Base-by-base conservation (phyloP, 75 land plant species). In the Adiantum capillusveneris region DNA sequence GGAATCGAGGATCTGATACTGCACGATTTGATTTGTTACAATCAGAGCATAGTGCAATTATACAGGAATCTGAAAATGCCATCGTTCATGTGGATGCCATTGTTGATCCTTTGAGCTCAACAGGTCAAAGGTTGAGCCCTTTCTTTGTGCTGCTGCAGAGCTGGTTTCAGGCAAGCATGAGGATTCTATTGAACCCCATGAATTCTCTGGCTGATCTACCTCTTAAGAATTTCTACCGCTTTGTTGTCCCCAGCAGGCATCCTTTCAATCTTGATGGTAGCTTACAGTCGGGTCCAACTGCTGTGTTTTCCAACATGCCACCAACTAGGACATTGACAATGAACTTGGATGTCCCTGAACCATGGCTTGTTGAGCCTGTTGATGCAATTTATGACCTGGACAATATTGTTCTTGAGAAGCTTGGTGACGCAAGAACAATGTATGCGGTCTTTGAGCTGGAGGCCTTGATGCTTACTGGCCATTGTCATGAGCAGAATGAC, bases 291-390 rank as follows among this genome's bases (percentile, higher is more conserved):
- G 98, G 98, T 16, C 87, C 98, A 0, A 65, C 75, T 67, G 98
- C 90, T 43, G 79, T 85, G 63, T 94, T 94, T 75, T 70, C 87
- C 52, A 89, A 84, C 66, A 88, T 94, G 95, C 98, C 98, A 53
- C 62, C 84, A 11, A 69, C 96, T 31, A 87, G 87, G 71, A 94
- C 98, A 9, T 83, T 94, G 20, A 94, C 98, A n/a, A 83, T 94
- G 96, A 94, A 94, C 65, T 77, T 94, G 66, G 96, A 94, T 82
- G 98, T 94, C 44, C 98, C 98, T 28, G 98, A 94, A 69, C 96
- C 98, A 30, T 94, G 98, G 98, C 98, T 94, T 73, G 81, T 94
- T 58, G 96, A 94, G 70, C 88, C 98, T 56, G 84, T 81, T 28
- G 64, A 86, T 63, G 96, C 98, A 54, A 59, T 94, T 90, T 93